Conservation (phyloP, 371 early-diverging fungal genomes). For the Mucor velutinosus region DNA sequence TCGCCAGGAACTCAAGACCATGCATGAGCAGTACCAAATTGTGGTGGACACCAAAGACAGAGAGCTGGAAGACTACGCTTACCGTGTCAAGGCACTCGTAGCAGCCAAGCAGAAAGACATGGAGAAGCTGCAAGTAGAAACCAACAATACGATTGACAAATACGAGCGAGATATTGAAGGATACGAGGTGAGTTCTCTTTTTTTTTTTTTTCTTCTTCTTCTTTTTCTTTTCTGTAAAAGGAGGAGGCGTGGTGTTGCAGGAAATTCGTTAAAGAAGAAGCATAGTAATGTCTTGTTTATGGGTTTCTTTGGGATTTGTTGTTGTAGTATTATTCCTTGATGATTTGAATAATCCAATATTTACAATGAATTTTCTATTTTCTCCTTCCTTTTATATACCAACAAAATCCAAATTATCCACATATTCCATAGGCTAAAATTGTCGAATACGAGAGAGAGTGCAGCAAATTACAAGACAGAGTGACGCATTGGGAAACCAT, state of each 20-base stretch:
- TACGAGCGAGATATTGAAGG: conserved; percentile 35
- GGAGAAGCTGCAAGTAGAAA: conserved; percentile 25
- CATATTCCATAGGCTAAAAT: conserved; percentile 27
- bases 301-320: conserved; percentile 1
- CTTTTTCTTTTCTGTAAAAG: background rate
- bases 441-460: conserved; percentile 26
- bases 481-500: conserved; percentile 28
- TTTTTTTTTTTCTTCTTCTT: background rate
- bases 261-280: background rate
- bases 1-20: conserved; percentile 29
- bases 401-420: background rate
- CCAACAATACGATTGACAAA: conserved; percentile 20
- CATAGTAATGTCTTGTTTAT: background rate
- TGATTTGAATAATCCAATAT: conserved; percentile 28
- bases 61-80: conserved; percentile 46
- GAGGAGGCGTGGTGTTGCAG: background rate
- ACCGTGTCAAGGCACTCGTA: conserved; percentile 39
- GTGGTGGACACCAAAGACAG: conserved; percentile 37
- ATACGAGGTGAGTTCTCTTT: conserved; percentile 41
- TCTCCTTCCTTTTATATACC: background rate
- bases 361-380: background rate
- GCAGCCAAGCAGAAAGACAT: conserved; percentile 45
- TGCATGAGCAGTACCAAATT: conserved; percentile 44
- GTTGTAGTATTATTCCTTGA: conserved; percentile 30
- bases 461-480: conserved; percentile 11